These are phyloP conservation scores for Musa schizocarpa DNA, from an alignment of 176 grass and related monocot genomes.

Conservation along the genomic window DNA sequence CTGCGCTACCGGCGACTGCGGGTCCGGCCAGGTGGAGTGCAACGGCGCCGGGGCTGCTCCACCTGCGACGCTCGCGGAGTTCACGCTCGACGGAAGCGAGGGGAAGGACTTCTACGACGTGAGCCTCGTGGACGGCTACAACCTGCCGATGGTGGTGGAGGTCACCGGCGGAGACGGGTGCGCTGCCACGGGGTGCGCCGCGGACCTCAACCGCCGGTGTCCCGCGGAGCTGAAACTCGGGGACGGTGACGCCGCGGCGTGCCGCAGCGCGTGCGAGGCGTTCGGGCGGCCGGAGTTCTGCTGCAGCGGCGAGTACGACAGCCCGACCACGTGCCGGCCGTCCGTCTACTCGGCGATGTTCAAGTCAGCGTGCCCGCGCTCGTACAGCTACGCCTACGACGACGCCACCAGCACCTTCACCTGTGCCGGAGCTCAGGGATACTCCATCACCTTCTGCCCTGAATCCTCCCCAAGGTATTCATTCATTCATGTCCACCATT, in stretches of 20 bases:
- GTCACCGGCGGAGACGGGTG: constrained; percentile 35
- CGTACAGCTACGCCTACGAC: constrained; percentile 94
- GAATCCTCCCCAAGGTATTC: constrained; percentile 35
- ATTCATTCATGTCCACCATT: not conserved
- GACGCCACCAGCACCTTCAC: constrained; percentile 91
- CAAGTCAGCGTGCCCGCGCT: constrained; percentile 74
- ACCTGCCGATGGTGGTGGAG: constrained; percentile 64
- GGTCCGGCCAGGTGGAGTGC: constrained; percentile 63
- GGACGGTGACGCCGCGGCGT: constrained; percentile 22
- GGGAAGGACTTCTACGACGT: constrained; percentile 89
- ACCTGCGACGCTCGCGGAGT: constrained; percentile 69
- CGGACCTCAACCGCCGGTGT: constrained; percentile 56
- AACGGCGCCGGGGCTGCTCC: constrained; percentile 47
- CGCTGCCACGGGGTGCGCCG: constrained; percentile 50
- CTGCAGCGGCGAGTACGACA: constrained; percentile 65
- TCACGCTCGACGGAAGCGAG: constrained; percentile 42
- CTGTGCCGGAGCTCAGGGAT: constrained; percentile 47
- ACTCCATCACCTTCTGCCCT: constrained; percentile 85
- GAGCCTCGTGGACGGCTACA: constrained; percentile 85
- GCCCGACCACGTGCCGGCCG: constrained; percentile 57
- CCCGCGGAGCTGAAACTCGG: constrained; percentile 54
- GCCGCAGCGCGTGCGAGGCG: no score
- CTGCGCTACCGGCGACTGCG: constrained; percentile 79
- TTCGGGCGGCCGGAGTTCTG: constrained; percentile 52
- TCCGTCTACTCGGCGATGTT: constrained; percentile 81